These are phyloP conservation scores for Aureobasidium sp. DNA, from an alignment of 2,329 filamentous ascomycete species.

Conservation along the genomic window DNA sequence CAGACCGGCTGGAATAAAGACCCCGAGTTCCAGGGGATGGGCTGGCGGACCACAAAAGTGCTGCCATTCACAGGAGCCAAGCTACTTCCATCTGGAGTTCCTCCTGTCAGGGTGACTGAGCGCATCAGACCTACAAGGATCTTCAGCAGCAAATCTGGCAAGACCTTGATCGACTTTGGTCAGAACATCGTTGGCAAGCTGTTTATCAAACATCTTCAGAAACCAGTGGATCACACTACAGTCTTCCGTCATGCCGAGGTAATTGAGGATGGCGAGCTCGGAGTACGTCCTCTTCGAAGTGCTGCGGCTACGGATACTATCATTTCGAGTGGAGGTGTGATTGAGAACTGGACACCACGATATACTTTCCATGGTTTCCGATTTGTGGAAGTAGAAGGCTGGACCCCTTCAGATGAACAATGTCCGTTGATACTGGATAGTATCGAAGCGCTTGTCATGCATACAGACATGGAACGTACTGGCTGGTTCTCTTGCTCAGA, in stretches of 20 bases:
- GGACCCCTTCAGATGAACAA: slow-evolving; percentile 29
- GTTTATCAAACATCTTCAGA: slow-evolving; percentile 31
- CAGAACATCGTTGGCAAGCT: slow-evolving; percentile 52
- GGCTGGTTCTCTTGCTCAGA: slow-evolving; percentile 50
- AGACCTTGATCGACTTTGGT: slow-evolving; percentile 50
- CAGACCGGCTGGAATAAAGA: background rate
- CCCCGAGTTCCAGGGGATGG: slow-evolving; percentile 23
- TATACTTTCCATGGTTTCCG: slow-evolving; percentile 51
- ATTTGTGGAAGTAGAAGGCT: slow-evolving; percentile 44
- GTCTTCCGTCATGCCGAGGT: slow-evolving; percentile 50
- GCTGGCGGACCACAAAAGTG: slow-evolving; percentile 30
- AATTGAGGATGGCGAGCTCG: slow-evolving; percentile 42
- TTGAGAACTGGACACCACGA: slow-evolving; percentile 37
- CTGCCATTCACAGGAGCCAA: slow-evolving; percentile 27
- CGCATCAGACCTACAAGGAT: slow-evolving; percentile 25
- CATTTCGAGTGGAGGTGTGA: slow-evolving; percentile 26
- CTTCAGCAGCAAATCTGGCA: slow-evolving; percentile 35
- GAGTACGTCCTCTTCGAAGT: slow-evolving; percentile 37
- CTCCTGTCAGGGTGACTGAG: slow-evolving; percentile 38
- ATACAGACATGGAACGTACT: slow-evolving; percentile 47
- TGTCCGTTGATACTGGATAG: slow-evolving; percentile 18
- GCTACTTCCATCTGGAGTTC: slow-evolving; percentile 37
- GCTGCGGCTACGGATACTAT: slow-evolving; percentile 40
- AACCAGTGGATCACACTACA: slow-evolving; percentile 35
- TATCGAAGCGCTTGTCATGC: slow-evolving; percentile 38